Base-by-base conservation (phyloP, 306 rosid species). In the Sesbania bispinosa region DNA sequence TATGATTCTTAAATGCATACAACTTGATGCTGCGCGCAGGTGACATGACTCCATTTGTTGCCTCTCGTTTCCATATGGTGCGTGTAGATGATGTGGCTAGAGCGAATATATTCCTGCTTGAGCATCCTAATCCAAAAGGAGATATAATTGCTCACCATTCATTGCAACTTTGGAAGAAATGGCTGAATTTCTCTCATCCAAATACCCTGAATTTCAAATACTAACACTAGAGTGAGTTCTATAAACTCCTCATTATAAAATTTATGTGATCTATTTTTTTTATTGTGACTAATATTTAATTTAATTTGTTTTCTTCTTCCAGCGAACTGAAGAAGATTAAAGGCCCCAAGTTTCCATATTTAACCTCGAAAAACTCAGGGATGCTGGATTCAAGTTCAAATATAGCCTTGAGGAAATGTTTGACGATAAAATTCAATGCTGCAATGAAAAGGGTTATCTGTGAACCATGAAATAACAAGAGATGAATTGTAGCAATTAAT, bases 91-190 rank as follows among this genome's bases (percentile, higher is more conserved):
- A 89, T 36, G 39, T 80, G 50, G 81, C 77, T 0, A 67, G 88
- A 47, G 88, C 89, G 42, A 84, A 86, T 23, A 83, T 86, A 9
- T 83, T 81, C 62, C 76, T 83, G 6, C 73, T 86, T 32, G 87
- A 86, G 55, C 72, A 80, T 36, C 81, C 88, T 20, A 68, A 69
- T 48, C 80, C 81, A 7, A 82, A 65, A 13, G 92, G 90, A 77
- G 92, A 61, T 89, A 80, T 65, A 86, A 67, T 83, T 89, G 92
- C 38, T 86, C 92, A 33, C 85, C 82, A 7, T 62, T 42, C 26
- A 14, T 2, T 54, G 74, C 35, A 2, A 42, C 74, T 26, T 10
- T 81, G 16, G 73, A 79, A 33, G 74, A 63, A 36, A 61, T 68
- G 64, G 53, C 58, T 59, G 32, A 78, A 24, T 16, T 77, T 76